Base-by-base conservation (phyloP, 169 alveolate species). In the Theileria equi region DNA sequence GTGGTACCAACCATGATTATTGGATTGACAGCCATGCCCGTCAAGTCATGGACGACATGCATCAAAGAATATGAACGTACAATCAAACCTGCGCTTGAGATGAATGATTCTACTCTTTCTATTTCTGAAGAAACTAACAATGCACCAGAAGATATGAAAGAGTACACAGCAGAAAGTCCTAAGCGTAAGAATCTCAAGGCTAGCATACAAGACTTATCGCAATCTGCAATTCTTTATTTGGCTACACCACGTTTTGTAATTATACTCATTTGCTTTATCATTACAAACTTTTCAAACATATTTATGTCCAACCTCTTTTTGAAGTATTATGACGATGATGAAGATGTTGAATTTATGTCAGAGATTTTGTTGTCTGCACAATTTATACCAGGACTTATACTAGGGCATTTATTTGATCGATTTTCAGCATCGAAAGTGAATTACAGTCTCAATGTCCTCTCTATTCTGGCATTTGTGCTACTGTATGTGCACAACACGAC, bases 361-460 rank as follows among this genome's bases (percentile, higher is more conserved):
- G 54, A 45, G 16, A 45, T 45, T 11, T 34, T 45, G 5, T 34
- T 45, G 11, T 45, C 54, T 25, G 36, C 26, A 34, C 25, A 29
- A 45, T 45, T 29, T 45, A 45, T 45, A 29, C 54, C 54, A 45
- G 54, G 54, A 25, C 26, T 45, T 34, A 7, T 45, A 45, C 54
- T 45, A 2, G 54, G 54, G 28, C 36, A 25, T 45, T 29, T 45
- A 29, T 45, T 45, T 11, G 54, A 45, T 34, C n/a, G n/a, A n/a
- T 45, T 25, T 34, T 45, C 54, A 5, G 54, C 26, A 8, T 25
- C 25, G 5, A 25, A 45, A 29, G 54, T 45, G 25, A 45, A 45
- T 45, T 45, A 25, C 13, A 25, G 25, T 45, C 5, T 45, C 36
- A 45, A 45, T 45, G 8, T 5, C 2, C 36, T 45, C 54, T 45